These are phyloP conservation scores for Echinochloa phyllopogon DNA, from an alignment of 176 grass and related monocot species.

Conservation along the genomic window DNA sequence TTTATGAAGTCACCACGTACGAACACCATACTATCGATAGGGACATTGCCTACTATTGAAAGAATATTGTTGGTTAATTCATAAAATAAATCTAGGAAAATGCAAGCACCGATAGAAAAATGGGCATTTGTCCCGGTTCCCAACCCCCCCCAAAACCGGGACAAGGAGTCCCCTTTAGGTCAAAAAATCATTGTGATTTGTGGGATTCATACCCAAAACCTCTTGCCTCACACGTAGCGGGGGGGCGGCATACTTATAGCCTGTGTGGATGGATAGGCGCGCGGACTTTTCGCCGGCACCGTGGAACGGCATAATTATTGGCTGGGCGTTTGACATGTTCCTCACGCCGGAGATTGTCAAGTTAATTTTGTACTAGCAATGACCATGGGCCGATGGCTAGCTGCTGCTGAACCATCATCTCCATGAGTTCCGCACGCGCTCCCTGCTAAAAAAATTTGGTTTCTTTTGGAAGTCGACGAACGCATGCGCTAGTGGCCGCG, in stretches of 20 bases:
- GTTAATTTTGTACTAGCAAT: not conserved
- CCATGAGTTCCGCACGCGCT: not conserved
- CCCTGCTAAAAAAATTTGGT: not conserved
- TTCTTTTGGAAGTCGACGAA: not conserved
- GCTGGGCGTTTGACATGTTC: constrained; percentile 4
- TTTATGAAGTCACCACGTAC: too few species aligned
- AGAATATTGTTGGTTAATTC: too few species aligned
- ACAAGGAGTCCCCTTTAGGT: too few species aligned
- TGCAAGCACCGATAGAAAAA: too few species aligned
- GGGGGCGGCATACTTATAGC: not conserved
- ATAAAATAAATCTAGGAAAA: too few species aligned
- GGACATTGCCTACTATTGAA: too few species aligned
- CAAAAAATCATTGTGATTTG: too few species aligned
- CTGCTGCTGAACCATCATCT: not conserved
- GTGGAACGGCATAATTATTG: not conserved
- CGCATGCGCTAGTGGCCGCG: not conserved
- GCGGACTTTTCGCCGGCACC: not conserved
- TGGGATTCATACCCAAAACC: too few species aligned
- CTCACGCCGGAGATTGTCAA: not conserved
- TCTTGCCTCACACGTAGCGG: too few species aligned
- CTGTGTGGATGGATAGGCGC: not conserved
- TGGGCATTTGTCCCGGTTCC: too few species aligned
- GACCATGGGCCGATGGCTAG: not conserved
- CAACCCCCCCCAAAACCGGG: too few species aligned
- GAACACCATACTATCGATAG: too few species aligned